Evolutionary conservation across 495 filamentous ascomycete species (phyloP).

Genomic region (Entonaema liquescens): DNA sequence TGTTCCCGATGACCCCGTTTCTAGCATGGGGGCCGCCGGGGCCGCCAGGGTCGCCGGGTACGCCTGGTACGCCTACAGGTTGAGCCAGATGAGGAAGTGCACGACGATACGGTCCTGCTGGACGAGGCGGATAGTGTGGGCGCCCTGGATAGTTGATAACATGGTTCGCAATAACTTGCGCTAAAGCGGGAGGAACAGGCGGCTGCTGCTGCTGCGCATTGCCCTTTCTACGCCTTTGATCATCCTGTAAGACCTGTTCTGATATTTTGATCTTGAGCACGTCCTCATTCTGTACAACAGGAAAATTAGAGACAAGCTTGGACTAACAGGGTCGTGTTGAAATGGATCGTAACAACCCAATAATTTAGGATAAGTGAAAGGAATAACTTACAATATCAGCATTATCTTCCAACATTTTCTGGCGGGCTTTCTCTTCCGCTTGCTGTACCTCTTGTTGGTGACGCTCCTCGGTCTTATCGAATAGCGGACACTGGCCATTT

Average conservation of each 20-base stretch:
- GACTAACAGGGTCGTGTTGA: background rate
- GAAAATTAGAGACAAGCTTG: conserved; percentile 1
- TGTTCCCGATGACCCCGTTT: too few species aligned
- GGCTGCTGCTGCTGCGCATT: background rate
- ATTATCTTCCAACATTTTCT: conserved; percentile 64
- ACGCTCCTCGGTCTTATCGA: conserved; percentile 68
- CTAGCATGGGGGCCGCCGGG: background rate
- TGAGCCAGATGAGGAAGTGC: background rate
- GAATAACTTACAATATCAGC: conserved; percentile 59
- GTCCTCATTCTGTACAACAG: conserved; percentile 48
- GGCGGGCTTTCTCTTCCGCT: conserved; percentile 69
- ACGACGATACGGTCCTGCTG: too few species aligned
- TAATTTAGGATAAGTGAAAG: background rate
- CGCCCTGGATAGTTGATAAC: too few species aligned
- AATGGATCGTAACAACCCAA: background rate
- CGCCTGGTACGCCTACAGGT: too few species aligned
- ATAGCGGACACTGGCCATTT: conserved; percentile 67
- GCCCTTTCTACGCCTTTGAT: conserved; percentile 22
- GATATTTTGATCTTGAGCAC: conserved; percentile 68
- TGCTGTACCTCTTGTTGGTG: conserved; percentile 71
- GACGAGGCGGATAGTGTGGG: too few species aligned
- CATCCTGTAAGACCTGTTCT: conserved; percentile 59
- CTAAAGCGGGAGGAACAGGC: too few species aligned
- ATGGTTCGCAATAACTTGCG: too few species aligned
- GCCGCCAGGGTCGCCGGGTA: too few species aligned